These are phyloP conservation scores for Nematodospora anomalae DNA, from an alignment of 1,139 yeast genomes.

Conservation along the genomic window DNA sequence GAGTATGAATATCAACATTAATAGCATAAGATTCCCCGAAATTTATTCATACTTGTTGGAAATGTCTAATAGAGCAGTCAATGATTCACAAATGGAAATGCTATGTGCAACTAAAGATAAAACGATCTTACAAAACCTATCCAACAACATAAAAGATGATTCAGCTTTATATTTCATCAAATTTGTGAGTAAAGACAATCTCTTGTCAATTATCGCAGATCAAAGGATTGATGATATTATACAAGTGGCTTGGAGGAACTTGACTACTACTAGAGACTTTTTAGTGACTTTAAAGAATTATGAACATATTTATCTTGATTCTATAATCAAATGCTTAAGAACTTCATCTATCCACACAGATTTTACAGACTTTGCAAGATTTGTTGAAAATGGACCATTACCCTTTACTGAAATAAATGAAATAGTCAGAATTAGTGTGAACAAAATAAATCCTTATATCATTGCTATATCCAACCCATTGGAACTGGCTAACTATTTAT, in stretches of 20 bases:
- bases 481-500: slow-evolving; percentile 38
- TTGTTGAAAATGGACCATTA: slow-evolving; percentile 15
- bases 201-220: slow-evolving; percentile 9
- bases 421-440: slow-evolving; percentile 15
- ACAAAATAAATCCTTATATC: slow-evolving; percentile 14
- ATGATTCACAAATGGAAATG: slow-evolving; percentile 19
- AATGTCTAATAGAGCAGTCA: slow-evolving; percentile 13
- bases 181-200: slow-evolving; percentile 8
- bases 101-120: slow-evolving; percentile 17
- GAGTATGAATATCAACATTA: slow-evolving; percentile 7
- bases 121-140: slow-evolving; percentile 15
- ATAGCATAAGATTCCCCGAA: slow-evolving; percentile 12
- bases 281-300: slow-evolving; percentile 6
- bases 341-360: slow-evolving; percentile 13
- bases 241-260: slow-evolving; percentile 14
- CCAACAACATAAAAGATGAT: slow-evolving; percentile 3
- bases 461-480: slow-evolving; percentile 50
- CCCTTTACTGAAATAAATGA: slow-evolving; percentile 16
- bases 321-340: slow-evolving; percentile 21
- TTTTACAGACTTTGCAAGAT: slow-evolving; percentile 18
- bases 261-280: slow-evolving; percentile 8
- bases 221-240: slow-evolving; percentile 7
- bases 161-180: slow-evolving; percentile 13
- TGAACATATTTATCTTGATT: slow-evolving; percentile 10
- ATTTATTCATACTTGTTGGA: slow-evolving; percentile 16